A percentile compares a stretch with the other conserved stretches of the same genome.
Conservation (phyloP, 306 rosid species). For the Inga oerstediana region DNA sequence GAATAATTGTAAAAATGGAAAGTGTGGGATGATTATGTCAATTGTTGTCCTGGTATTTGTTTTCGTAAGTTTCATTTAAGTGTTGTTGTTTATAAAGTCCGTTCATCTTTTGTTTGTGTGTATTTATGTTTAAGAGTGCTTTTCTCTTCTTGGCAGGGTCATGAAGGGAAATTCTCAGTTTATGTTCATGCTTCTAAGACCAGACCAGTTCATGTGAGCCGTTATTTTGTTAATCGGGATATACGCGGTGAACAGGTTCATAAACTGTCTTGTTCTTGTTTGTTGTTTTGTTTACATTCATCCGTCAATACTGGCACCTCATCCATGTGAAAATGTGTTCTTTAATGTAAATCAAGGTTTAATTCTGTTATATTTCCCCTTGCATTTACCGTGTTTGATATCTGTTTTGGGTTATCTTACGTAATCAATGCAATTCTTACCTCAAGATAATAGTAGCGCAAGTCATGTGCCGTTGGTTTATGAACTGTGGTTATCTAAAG, state of each 20-base stretch:
- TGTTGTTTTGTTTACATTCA: constrained; percentile 6
- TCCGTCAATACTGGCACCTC: background rate
- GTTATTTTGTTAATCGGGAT: constrained; percentile 66
- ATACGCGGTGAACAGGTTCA: constrained; percentile 81
- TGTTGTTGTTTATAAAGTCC: constrained; percentile 20
- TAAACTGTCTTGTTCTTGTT: constrained; percentile 8
- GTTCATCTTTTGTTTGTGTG: constrained; percentile 11
- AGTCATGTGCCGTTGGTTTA: constrained; percentile 19
- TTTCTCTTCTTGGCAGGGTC: constrained; percentile 68
- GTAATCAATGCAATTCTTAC: background rate
- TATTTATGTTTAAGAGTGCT: constrained; percentile 27
- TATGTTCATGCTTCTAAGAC: constrained; percentile 93
- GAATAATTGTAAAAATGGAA: background rate
- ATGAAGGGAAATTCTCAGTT: constrained; percentile 91
- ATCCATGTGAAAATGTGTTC: background rate
- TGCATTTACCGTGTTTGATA: background rate
- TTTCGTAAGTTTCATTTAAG: constrained; percentile 17
- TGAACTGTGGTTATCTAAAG: constrained; percentile 9
- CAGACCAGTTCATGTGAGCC: constrained; percentile 85
- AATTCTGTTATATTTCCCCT: constrained; percentile 11
- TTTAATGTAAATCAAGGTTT: background rate
- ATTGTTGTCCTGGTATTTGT: constrained; percentile 10
- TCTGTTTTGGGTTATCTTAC: background rate
- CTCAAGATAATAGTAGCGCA: constrained; percentile 1
- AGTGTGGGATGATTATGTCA: constrained; percentile 12